phyloP scores from a whole-genome alignment of 2,329 filamentous ascomycete genomes.

The Penicillium sp. region DNA sequence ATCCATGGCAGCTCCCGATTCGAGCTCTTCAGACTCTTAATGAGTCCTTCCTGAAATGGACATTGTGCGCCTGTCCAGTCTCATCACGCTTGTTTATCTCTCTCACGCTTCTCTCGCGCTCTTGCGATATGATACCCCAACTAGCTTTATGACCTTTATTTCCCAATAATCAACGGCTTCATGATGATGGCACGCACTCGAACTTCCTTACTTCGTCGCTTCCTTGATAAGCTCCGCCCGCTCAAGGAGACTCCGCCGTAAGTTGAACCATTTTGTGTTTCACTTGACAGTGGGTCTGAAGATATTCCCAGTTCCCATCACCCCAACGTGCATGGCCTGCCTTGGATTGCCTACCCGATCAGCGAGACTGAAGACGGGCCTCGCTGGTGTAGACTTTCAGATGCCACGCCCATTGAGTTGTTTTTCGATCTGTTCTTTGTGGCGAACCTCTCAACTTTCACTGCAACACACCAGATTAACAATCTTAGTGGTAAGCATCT shows the following conservation, averaged over 20 bases:
- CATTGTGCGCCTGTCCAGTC: background rate
- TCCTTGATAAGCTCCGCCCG: constrained; percentile 16
- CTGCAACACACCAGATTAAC: constrained; percentile 50
- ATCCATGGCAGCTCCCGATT: constrained; percentile 23
- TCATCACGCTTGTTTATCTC: background rate
- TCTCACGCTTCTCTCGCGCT: background rate
- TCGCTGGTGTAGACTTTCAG: constrained; percentile 40
- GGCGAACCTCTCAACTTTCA: constrained; percentile 61
- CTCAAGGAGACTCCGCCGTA: constrained; percentile 16
- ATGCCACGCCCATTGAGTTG: constrained; percentile 51
- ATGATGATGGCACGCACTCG: constrained; percentile 24
- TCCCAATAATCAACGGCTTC: constrained; percentile 3
- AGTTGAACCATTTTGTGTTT: constrained; percentile 2
- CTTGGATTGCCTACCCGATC: constrained; percentile 34
- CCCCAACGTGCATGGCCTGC: constrained; percentile 19
- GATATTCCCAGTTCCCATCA: constrained; percentile 7
- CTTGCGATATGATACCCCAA: too few species aligned
- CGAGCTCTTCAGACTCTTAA: constrained; percentile 24
- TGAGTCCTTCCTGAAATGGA: background rate
- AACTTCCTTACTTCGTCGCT: constrained; percentile 29
- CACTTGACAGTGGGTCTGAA: background rate
- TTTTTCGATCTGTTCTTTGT: constrained; percentile 59
- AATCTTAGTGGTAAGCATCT: constrained; percentile 34
- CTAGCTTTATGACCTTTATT: background rate
- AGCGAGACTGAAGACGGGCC: constrained; percentile 22